Percentiles rank a stretch among this genome's conserved stretches.
Conservation (phyloP, 495 filamentous ascomycete genomes). For the Aspergillus affinis region DNA sequence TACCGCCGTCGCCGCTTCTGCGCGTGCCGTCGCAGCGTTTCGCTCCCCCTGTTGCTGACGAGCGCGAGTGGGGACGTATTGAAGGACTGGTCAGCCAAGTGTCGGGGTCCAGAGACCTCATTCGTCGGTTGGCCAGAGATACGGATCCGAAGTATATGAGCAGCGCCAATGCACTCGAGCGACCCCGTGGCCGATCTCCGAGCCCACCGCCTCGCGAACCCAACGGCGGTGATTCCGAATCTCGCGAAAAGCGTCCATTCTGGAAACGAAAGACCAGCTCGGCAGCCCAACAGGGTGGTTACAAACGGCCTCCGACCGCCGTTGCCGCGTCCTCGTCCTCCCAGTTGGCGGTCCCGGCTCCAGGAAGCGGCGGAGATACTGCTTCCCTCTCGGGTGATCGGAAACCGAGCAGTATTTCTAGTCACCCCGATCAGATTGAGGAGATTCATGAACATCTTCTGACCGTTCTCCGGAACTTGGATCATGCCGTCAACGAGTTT, state of each 20-base stretch:
- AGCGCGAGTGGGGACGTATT: slow-evolving; percentile 80
- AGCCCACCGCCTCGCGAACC: slow-evolving; percentile 34
- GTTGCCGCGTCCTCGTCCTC: slow-evolving; percentile 44
- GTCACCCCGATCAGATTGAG: slow-evolving; percentile 51
- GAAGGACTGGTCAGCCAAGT: slow-evolving; percentile 80
- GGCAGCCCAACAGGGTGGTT: slow-evolving; percentile 24
- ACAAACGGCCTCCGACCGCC: slow-evolving; percentile 24
- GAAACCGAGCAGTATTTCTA: slow-evolving; percentile 39
- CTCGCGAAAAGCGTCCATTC: slow-evolving; percentile 57
- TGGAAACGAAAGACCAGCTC: slow-evolving; percentile 86
- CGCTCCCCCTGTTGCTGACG: slow-evolving; percentile 52
- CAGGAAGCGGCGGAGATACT: slow-evolving; percentile 17
- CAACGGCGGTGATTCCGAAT: slow-evolving; percentile 36
- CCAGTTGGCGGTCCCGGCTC: slow-evolving; percentile 57
- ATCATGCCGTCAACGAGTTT: slow-evolving; percentile 79
- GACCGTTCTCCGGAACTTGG: slow-evolving; percentile 77
- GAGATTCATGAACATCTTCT: slow-evolving; percentile 75
- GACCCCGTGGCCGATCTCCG: slow-evolving; percentile 37
- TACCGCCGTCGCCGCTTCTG: slow-evolving; percentile 33
- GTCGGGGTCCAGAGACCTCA: slow-evolving; percentile 82
- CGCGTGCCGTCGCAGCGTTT: slow-evolving; percentile 29
- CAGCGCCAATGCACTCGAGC: slow-evolving; percentile 22
- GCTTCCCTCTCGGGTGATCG: slow-evolving; percentile 37
- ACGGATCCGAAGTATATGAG: slow-evolving; percentile 65
- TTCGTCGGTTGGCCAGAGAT: slow-evolving; percentile 79